These are phyloP conservation scores for Trichosporon sp. DNA, from an alignment of 1,284 basidiomycete genomes.

Conservation along the genomic window DNA sequence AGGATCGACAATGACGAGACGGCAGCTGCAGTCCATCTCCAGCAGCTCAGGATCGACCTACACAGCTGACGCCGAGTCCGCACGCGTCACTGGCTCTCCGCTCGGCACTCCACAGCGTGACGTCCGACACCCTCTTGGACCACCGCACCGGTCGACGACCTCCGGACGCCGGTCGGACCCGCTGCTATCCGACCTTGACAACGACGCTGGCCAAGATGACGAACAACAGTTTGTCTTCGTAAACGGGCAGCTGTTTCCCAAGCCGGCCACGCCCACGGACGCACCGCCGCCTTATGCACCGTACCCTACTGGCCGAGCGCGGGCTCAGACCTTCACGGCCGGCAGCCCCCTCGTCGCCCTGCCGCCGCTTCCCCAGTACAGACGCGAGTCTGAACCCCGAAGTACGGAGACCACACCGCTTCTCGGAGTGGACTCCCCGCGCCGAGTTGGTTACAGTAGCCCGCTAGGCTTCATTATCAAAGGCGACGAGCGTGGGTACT, in stretches of 20 bases:
- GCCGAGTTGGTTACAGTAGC: background rate
- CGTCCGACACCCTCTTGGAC: background rate
- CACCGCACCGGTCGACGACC: background rate
- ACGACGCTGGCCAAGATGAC: background rate
- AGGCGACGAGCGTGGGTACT: conserved; percentile 28
- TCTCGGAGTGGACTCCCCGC: background rate
- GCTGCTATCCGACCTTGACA: background rate
- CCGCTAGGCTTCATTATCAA: background rate
- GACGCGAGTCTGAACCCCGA: background rate
- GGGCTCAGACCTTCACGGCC: background rate
- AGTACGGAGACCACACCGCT: background rate
- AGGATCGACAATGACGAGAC: background rate
- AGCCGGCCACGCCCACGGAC: background rate
- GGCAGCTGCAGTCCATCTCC: background rate
- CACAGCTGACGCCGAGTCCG: background rate
- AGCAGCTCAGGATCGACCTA: background rate
- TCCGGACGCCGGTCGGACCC: background rate
- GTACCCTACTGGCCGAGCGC: background rate
- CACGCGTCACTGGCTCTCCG: background rate
- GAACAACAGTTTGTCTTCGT: background rate
- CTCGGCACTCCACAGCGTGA: background rate
- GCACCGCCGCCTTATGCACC: background rate
- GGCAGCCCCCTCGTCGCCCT: background rate
- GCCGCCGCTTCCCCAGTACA: background rate
- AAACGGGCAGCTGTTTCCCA: background rate